Conservation (phyloP, 176 grass and related monocot genomes). For the Olyra latifolia region DNA sequence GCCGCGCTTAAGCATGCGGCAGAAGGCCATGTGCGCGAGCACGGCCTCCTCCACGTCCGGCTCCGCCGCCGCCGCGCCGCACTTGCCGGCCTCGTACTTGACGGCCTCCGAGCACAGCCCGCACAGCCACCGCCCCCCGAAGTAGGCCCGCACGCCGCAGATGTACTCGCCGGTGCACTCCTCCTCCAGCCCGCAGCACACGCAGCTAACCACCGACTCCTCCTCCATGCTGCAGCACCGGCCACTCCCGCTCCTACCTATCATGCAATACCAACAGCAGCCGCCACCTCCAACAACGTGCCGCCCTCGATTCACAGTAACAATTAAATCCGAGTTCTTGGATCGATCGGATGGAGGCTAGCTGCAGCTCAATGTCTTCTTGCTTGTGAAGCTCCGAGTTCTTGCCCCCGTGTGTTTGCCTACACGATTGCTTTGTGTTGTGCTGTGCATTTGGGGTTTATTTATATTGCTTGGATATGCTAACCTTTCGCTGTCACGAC, state of each 20-base stretch:
- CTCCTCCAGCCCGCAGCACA: conserved; percentile 78
- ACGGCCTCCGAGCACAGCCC: conserved; percentile 83
- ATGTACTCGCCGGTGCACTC: conserved; percentile 84
- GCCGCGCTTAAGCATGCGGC: conserved; percentile 47
- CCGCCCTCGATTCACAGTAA: too few species aligned
- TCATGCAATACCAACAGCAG: too few species aligned
- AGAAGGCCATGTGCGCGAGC: conserved; percentile 71
- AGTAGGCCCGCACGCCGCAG: conserved; percentile 46
- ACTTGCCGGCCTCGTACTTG: conserved; percentile 66
- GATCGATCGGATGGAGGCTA: too few species aligned
- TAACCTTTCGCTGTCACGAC: conserved; percentile 14
- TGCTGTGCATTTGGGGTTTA: not conserved
- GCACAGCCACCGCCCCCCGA: conserved; percentile 72
- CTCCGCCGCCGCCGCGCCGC: not conserved
- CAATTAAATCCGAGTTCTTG: too few species aligned
- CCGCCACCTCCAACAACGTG: too few species aligned
- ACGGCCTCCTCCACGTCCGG: conserved; percentile 61
- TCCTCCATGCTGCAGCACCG: conserved; percentile 26
- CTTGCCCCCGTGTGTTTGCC: not conserved
- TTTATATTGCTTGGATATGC: conserved; percentile 17
- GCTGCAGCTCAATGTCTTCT: not conserved
- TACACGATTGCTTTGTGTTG: not conserved
- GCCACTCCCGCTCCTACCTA: not conserved
- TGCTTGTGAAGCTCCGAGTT: not conserved
- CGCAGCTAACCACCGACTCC: conserved; percentile 57